Evolutionary conservation across 2,329 filamentous ascomycete species (phyloP).

Genomic region (Monascus ruber): DNA sequence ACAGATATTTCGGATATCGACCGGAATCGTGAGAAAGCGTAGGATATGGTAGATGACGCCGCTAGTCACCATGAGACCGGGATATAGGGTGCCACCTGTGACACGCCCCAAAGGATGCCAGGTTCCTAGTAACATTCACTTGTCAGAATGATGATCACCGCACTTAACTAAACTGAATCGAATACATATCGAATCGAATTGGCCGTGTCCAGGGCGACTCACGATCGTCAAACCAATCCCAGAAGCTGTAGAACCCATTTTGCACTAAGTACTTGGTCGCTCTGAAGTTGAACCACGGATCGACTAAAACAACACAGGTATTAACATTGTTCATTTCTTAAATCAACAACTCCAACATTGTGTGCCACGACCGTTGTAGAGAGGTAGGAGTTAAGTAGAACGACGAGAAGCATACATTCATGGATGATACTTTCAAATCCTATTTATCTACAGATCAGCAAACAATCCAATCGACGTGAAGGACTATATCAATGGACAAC

Average conservation of each 20-base stretch:
- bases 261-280: constrained; percentile 95
- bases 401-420: constrained; percentile 62
- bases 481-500: constrained; percentile 2
- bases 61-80: constrained; percentile 97
- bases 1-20: constrained; percentile 98
- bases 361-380: neutral
- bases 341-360: no score
- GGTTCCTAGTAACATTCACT: constrained; percentile 48
- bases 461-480: constrained; percentile 19
- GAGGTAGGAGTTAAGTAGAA: neutral
- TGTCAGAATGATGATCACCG: constrained; percentile 8
- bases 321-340: constrained; percentile 1
- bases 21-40: constrained; percentile 74
- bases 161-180: constrained; percentile 3
- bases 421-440: constrained; percentile 99
- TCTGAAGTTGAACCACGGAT: constrained; percentile 99
- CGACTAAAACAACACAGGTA: constrained; percentile 49
- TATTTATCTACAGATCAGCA: constrained; percentile 22
- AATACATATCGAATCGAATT: neutral
- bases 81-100: constrained; percentile 96
- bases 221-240: constrained; percentile 99
- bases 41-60: constrained; percentile 92
- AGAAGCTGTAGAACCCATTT: constrained; percentile 97
- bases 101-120: constrained; percentile 98
- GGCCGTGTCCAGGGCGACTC: constrained; percentile 20